Evolutionary conservation across 2,329 filamentous ascomycete genomes (phyloP), one percentile per base, ranked within the genome.

Genomic region (Chrysoporthe puriensis): DNA sequence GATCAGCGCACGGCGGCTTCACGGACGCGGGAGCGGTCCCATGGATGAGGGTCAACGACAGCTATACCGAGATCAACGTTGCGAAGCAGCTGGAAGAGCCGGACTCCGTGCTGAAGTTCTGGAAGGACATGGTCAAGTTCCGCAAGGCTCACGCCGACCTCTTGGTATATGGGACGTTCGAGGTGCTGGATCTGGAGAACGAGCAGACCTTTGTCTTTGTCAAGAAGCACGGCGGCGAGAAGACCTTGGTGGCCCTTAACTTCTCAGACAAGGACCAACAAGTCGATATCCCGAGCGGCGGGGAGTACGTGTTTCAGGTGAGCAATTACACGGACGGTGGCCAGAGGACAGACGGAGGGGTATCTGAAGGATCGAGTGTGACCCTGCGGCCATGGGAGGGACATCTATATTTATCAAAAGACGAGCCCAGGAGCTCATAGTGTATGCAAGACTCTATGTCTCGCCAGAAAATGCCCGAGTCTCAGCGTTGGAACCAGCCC

Each of bases 21-120:
- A 88, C 87, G 7, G 76, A 79, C 65, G 71, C 78, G 0, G 79
- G 77, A 0, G 81, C 79, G 62, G 73, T 71, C 9, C 72, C 73
- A 42, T 91, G 89, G 89, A 91, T 90, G 85, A 81, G 84, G 8
- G 82, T 86, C 5, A 87, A 90, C 75, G 85, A 89, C 58, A 79
- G 85, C 67, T 88, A 86, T 71, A 72, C 73, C 2, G 77, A 80
- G 62, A 80, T 87, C 75, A 91, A 91, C 69, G 87, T 85, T 13
- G 82, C 80, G 18, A 73, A 73, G n/a, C 84, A 88, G 73, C 72
- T 78, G 46, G 67, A 66, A 8, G 80, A 85, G 62, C 73, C 73
- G 5, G 74, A 80, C 18, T 85, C 83, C 9, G 85, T 90, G 3
- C 80, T 88, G 63, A 80, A 83, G 50, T 91, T 90, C 76, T 91